A percentile compares a stretch with the other conserved stretches of the same genome.
Conservation (phyloP, 1,284 basidiomycete species). For the Vanrija sp. region DNA sequence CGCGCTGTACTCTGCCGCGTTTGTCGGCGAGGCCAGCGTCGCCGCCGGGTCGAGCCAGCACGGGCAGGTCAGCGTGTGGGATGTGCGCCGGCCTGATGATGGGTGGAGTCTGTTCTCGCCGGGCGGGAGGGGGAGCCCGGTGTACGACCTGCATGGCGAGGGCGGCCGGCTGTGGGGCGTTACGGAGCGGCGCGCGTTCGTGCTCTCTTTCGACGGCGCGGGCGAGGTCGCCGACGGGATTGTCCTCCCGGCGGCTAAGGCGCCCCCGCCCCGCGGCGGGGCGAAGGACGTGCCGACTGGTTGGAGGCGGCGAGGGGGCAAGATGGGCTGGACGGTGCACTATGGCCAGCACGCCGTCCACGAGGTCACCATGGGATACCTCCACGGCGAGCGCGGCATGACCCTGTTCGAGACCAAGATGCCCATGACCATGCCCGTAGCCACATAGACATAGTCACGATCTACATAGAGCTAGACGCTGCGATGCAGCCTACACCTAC, state of each 20-base stretch:
- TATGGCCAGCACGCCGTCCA: constrained; percentile 24
- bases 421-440: no score
- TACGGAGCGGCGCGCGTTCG: constrained; percentile 42
- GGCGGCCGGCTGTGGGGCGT: constrained; percentile 48
- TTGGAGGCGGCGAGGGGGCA: constrained; percentile 32
- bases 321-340: constrained; percentile 34
- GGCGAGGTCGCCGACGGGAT: constrained; percentile 24
- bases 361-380: constrained; percentile 33
- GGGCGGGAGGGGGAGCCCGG: constrained; percentile 42
- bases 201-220: constrained; percentile 40
- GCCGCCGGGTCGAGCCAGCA: constrained; percentile 43
- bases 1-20: constrained; percentile 42
- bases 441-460: no score
- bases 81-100: constrained; percentile 13
- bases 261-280: background rate
- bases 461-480: background rate
- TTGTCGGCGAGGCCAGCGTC: constrained; percentile 32
- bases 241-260: constrained; percentile 13
- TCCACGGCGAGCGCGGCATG: constrained; percentile 30
- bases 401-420: constrained; percentile 27
- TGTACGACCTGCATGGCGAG: constrained; percentile 44
- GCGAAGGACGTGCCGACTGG: constrained; percentile 22
- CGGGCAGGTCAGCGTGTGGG: constrained; percentile 43
- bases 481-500: background rate
- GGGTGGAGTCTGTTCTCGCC: constrained; percentile 47